A percentile compares a stretch with the other conserved stretches of the same genome.
Evolutionary conservation across 1,139 yeast species (phyloP).

Genomic region (Pichiaceae sp.): DNA sequence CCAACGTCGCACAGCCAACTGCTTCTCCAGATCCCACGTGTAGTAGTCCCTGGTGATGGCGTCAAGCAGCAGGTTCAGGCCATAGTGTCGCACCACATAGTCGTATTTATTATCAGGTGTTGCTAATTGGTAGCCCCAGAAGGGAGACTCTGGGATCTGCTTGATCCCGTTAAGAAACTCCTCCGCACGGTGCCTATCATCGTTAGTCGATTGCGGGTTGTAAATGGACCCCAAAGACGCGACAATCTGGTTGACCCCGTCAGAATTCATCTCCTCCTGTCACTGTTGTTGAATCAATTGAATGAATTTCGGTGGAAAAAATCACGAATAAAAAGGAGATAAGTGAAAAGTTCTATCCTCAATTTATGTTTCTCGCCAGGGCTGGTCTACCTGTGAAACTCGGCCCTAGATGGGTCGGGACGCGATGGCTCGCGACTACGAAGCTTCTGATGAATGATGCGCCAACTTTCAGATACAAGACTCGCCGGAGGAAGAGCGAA

Average conservation of each 20-base stretch:
- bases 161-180: constrained; percentile 69
- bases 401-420: too few species aligned
- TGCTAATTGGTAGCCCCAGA: constrained; percentile 88
- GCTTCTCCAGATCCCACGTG: constrained; percentile 54
- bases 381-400: too few species aligned
- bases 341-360: too few species aligned
- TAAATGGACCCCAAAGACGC: constrained; percentile 75
- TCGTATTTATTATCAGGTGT: constrained; percentile 52
- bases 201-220: constrained; percentile 59
- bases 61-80: constrained; percentile 69
- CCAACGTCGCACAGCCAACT: constrained; percentile 73
- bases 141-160: constrained; percentile 74
- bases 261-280: constrained; percentile 42
- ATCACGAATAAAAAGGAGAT: too few species aligned
- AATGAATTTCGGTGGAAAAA: too few species aligned
- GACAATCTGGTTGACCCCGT: constrained; percentile 61
- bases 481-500: constrained; percentile 19
- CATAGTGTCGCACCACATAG: constrained; percentile 81
- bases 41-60: constrained; percentile 50
- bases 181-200: constrained; percentile 61
- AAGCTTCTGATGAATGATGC: too few species aligned
- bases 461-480: constrained; percentile 17
- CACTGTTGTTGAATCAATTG: too few species aligned
- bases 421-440: too few species aligned
- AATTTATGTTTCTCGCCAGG: too few species aligned